Conservation (phyloP, 805 yeast species). For the Maudiozyma bulderi region DNA sequence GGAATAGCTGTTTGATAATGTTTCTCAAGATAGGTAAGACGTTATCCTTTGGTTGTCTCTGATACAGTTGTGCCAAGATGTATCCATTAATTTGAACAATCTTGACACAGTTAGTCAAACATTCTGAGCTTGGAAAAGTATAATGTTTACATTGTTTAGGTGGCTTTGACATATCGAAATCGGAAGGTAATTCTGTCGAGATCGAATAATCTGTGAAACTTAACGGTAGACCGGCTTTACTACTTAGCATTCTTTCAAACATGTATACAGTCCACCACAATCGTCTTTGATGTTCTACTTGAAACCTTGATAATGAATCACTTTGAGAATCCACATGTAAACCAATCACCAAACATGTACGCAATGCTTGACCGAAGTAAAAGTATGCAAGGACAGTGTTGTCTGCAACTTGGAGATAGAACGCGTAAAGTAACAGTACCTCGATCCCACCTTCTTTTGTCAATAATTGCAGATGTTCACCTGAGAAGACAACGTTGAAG, state of each 20-base stretch:
- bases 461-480: constrained; percentile 70
- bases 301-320: constrained; percentile 53
- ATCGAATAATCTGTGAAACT: constrained; percentile 76
- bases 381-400: constrained; percentile 75
- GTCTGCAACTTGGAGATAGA: constrained; percentile 74
- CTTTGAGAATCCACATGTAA: constrained; percentile 78
- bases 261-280: constrained; percentile 83
- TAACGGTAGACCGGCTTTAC: constrained; percentile 73
- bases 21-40: constrained; percentile 66
- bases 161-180: constrained; percentile 55
- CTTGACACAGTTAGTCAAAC: constrained; percentile 64
- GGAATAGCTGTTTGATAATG: constrained; percentile 52
- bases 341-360: constrained; percentile 65
- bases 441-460: constrained; percentile 76
- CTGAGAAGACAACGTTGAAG: constrained; percentile 65
- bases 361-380: constrained; percentile 65
- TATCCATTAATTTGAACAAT: constrained; percentile 73
- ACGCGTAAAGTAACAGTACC: constrained; percentile 63
- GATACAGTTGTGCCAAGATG: constrained; percentile 58
- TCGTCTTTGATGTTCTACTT: constrained; percentile 74
- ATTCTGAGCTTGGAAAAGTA: constrained; percentile 72
- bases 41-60: constrained; percentile 67
- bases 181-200: constrained; percentile 66
- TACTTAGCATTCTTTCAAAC: constrained; percentile 74
- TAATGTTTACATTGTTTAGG: constrained; percentile 53